These are phyloP conservation scores for Chlorokybus atmophyticus DNA, from an alignment of 139 green algal species.

Conservation along the genomic window DNA sequence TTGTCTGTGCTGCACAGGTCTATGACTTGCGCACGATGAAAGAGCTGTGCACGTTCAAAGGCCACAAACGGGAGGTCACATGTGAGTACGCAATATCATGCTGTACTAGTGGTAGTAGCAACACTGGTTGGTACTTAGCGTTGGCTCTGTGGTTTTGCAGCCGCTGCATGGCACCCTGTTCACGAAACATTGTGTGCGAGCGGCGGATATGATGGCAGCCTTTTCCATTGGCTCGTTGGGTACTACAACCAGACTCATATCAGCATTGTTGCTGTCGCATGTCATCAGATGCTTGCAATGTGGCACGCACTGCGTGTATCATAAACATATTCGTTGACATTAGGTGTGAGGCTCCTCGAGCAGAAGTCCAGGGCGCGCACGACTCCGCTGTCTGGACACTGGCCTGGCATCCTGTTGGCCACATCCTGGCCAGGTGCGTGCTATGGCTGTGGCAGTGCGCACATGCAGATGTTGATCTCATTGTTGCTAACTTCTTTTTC, in stretches of 20 bases:
- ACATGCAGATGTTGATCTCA: neutral
- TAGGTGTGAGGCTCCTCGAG: no score
- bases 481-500: neutral
- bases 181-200: conserved; percentile 71
- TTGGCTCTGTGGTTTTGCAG: neutral
- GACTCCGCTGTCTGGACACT: conserved; percentile 52
- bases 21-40: conserved; percentile 38
- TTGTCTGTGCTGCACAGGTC: conserved; percentile 8
- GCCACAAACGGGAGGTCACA: conserved; percentile 67
- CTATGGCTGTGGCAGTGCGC: neutral
- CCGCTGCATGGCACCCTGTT: conserved; percentile 65
- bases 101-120: neutral
- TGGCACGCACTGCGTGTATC: no score
- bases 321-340: no score
- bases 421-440: conserved; percentile 50
- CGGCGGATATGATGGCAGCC: conserved; percentile 49
- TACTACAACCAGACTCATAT: no score
- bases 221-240: conserved; percentile 63
- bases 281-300: no score
- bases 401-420: conserved; percentile 71
- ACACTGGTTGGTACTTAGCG: neutral
- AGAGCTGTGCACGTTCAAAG: conserved; percentile 49
- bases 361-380: conserved; percentile 45
- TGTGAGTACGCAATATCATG: neutral
- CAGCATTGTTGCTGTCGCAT: no score